Evolutionary conservation across 768 basidiomycete genomes (phyloP), one percentile per base, ranked within the genome.

Genomic region (Podaxis carcinomalis): DNA sequence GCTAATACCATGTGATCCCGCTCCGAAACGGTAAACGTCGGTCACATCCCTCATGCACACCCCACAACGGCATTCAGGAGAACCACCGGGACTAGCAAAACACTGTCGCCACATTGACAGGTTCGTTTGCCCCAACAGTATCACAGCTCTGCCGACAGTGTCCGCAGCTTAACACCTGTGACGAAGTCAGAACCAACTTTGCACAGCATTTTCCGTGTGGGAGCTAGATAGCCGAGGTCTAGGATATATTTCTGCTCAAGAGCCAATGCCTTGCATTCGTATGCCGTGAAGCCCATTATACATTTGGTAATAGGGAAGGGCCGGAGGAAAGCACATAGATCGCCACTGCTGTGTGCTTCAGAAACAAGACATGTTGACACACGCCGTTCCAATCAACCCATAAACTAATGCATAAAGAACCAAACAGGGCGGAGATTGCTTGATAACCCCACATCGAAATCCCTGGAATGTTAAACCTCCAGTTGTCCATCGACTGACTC

Each of bases 21-120:
- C 83, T 85, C 49, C 88, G 87, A 68, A 89, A 89, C 55, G 72
- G 77, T 32, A 28, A 28, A 28, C 28, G 28, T 74, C 74, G 40
- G 76, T 82, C 32, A 90, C 80, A 62, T 90, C 88, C 69, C 89
- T 90, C 39, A 86, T 78, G 64, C 87, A 88, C n/a, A 90, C 69
- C 44, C 79, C 1, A 83, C 72, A 39, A 83, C 63, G 59, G 89
- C 83, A 68, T 87, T 87, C 55, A 80, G 46, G 50, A 90, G 62
- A 67, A 90, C 87, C 49, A 89, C 59, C 21, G 83, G 81, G 10
- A 84, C 82, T 56, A 87, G 67, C 78, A 72, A 69, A 90, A 89
- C 16, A 80, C 80, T 1, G 77, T 70, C 21, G 72, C 77, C 85
- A 85, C 16, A 86, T 73, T 23, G 70, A 66, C 10, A 91, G 76